phyloP scores from a whole-genome alignment of 2,329 filamentous ascomycete genomes.

The Fusarium chlamydosporum region DNA sequence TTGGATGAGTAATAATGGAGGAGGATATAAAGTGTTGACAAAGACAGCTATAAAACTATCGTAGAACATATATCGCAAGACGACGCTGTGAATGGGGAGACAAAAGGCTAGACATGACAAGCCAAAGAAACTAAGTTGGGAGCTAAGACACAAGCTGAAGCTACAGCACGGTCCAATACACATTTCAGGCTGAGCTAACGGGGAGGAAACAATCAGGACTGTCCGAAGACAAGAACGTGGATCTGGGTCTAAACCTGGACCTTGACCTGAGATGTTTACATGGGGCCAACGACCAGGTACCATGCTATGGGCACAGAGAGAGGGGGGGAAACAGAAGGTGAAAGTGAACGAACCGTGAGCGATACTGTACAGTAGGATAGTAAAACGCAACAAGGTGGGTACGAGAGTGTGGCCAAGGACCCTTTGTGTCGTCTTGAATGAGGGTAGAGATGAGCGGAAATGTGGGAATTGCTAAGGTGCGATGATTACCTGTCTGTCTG shows the following conservation, averaged over 20 bases:
- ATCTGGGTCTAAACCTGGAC: constrained; percentile 16
- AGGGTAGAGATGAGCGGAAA: constrained; percentile 30
- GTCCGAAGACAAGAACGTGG: constrained; percentile 23
- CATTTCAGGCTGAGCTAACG: constrained; percentile 37
- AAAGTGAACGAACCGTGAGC: neutral
- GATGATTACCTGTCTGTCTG: neutral
- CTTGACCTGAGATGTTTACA: constrained; percentile 22
- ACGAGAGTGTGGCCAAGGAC: constrained; percentile 30
- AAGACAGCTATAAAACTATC: neutral
- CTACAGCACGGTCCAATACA: constrained; percentile 10
- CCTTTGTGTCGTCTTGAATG: constrained; percentile 33
- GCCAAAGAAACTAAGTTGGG: constrained; percentile 20
- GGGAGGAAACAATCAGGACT: constrained; percentile 13
- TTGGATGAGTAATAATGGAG: constrained; percentile 9
- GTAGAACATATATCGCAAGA: neutral
- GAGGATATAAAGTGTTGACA: neutral
- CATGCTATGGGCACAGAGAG: too few species aligned
- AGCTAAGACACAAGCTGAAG: constrained; percentile 39
- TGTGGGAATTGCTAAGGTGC: constrained; percentile 21
- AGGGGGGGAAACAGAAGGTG: constrained; percentile 6
- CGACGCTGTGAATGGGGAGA: constrained; percentile 21
- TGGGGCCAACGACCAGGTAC: too few species aligned
- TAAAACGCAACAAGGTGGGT: constrained; percentile 42
- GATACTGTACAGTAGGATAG: constrained; percentile 33
- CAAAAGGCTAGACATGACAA: constrained; percentile 26